These are phyloP conservation scores for Ogataea pilisensis DNA, from an alignment of 805 yeast species.

Conservation along the genomic window DNA sequence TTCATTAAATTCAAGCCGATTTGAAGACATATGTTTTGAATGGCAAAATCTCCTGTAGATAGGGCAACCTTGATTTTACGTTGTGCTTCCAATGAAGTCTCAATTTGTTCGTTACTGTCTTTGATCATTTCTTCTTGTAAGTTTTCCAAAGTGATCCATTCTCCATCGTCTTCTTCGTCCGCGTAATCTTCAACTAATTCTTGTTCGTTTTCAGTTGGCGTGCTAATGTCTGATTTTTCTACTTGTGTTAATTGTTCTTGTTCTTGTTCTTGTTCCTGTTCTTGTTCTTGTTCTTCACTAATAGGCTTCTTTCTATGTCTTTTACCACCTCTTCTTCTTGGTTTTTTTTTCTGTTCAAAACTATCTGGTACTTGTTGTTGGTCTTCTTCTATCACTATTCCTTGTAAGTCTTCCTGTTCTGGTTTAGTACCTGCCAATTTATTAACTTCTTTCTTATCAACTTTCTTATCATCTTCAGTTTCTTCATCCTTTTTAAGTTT, in stretches of 20 bases:
- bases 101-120: slow-evolving; percentile 62
- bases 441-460: slow-evolving; percentile 6
- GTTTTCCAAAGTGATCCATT: slow-evolving; percentile 92
- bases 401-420: slow-evolving; percentile 3
- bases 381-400: slow-evolving; percentile 6
- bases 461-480: slow-evolving; percentile 5
- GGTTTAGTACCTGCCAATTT: slow-evolving; percentile 6
- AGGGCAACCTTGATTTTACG: slow-evolving; percentile 67
- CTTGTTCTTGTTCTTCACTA: slow-evolving; percentile 3
- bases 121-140: slow-evolving; percentile 63
- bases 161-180: slow-evolving; percentile 76
- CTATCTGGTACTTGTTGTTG: too few relatives aligned
- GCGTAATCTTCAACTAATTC: slow-evolving; percentile 41
- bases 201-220: slow-evolving; percentile 11
- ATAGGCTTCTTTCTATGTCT: slow-evolving; percentile 51
- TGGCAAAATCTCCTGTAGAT: slow-evolving; percentile 95
- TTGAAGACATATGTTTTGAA: slow-evolving; percentile 92
- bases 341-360: slow-evolving; percentile 36
- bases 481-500: slow-evolving; percentile 13
- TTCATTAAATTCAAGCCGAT: slow-evolving; percentile 85
- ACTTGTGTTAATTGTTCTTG: slow-evolving; percentile 8
- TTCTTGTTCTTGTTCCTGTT: slow-evolving; percentile 1
- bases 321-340: slow-evolving; percentile 61
- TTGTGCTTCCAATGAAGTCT: slow-evolving; percentile 20
- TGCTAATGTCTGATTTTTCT: slow-evolving; percentile 6